Base-by-base conservation (phyloP, 164 flowering plant genomes). In the Berberis vulgaris region DNA sequence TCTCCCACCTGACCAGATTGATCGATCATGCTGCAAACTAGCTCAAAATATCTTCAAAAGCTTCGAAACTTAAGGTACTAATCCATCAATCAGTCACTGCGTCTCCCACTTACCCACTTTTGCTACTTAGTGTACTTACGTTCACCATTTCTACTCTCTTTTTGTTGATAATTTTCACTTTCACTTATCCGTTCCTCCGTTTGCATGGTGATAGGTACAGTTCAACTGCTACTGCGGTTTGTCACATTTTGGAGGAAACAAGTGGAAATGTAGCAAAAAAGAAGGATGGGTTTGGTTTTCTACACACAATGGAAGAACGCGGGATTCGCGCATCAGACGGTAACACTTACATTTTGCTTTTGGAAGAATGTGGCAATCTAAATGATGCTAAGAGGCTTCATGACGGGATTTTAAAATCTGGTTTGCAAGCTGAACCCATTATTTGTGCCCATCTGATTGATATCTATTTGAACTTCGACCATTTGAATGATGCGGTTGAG, bases 401-500 rank as follows among this genome's bases (percentile, higher is more conserved):
- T 44, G 72, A 67, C 45, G 56, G 65, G 57, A 66, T 75, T 65
- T 45, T 75, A 57, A 68, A 72, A 55, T 59, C 67, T 43, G 75
- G 78, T 13, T 69, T 75, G 1, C 55, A 8, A 7, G 66, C 45
- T 39, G 73, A 72, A 8, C 40, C 41, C 10, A 38, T 12, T 45
- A 41, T 75, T 58, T 68, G 59, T n/a, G 49, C 8, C 9, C 62
- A 49, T 55, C 66, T 75, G 38, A 38, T 71, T 4, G 49, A 59
- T 26, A 49, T 69, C 4, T 75, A 72, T 61, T 6, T 49, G 38
- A 3, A 49, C 38, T 10, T 62, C 10, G 73, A 71, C 6, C 59
- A 47, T 45, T 43, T 59, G 3, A 49, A 45, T 1, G 78, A 63
- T 53, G 75, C 75, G 7, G 43, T 61, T 59, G 55, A 8, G 41